These are phyloP conservation scores for Diplodia seriata DNA, from an alignment of 2,329 filamentous ascomycete genomes.

Conservation along the genomic window DNA sequence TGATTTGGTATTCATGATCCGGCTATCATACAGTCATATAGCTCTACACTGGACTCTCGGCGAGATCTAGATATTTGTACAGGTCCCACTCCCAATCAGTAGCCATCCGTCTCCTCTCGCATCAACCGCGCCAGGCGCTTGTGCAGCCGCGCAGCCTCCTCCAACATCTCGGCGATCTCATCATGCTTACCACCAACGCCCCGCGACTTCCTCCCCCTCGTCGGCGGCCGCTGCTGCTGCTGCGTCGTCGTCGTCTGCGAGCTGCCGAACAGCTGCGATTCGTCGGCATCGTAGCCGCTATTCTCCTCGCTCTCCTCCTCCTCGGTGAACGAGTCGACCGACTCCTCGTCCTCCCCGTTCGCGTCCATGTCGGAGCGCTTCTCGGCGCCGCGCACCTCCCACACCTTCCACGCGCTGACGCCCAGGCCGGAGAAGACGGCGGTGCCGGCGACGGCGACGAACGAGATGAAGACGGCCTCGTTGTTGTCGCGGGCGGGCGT, in stretches of 20 bases:
- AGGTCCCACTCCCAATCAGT: not conserved
- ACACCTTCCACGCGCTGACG: slow-evolving; percentile 14
- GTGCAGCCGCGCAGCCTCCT: slow-evolving; percentile 3
- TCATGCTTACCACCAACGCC: not conserved
- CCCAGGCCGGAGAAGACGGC: slow-evolving; percentile 3
- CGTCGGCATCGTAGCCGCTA: slow-evolving; percentile 1
- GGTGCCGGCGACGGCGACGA: not conserved
- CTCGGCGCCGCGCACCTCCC: slow-evolving; percentile 16
- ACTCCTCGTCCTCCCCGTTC: not conserved
- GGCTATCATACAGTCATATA: too few relatives aligned
- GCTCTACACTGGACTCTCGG: too few relatives aligned
- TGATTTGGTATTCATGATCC: too few relatives aligned
- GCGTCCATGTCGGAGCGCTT: not conserved
- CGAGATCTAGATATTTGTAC: too few relatives aligned
- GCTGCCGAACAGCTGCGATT: not conserved
- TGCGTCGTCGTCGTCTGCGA: not conserved
- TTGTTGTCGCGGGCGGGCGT: slow-evolving; percentile 21
- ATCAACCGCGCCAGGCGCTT: slow-evolving; percentile 7
- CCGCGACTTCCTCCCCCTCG: not conserved
- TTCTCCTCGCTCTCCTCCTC: not conserved
- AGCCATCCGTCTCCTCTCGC: not conserved
- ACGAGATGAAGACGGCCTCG: slow-evolving; percentile 19
- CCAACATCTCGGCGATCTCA: slow-evolving; percentile 6
- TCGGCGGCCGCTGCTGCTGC: not conserved
- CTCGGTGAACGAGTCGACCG: not conserved